Base-by-base conservation (phyloP, 2,329 filamentous ascomycete species). In the Teratosphaeria viscida region DNA sequence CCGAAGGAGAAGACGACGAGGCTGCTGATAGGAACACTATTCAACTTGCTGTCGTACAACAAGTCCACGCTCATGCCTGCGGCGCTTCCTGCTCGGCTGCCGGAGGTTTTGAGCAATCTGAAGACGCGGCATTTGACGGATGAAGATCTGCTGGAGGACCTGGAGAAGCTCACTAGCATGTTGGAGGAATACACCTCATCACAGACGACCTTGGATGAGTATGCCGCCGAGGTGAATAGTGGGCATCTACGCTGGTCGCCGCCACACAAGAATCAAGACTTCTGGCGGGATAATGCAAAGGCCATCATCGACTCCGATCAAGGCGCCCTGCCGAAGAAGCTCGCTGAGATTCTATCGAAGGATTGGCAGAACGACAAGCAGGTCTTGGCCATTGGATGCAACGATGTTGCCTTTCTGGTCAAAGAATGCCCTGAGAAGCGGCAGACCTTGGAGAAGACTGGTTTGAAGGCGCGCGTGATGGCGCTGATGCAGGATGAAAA, bases 1-100 rank as follows among this genome's bases (percentile, higher is more conserved):
- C 92, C 92, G 53, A 99, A 99, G 75, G 94, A 97, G 74, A 99
- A 99, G 81, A 97, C 92, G 1, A 97, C 92, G 0, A 86, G 94
- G 34, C 82, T 99, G 58, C 84, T 96, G 54, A 82, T 97, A 53
- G 91, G 91, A 10, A 96, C 92, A 7, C 82, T 99, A 49, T 83
- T 88, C 72, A 97, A 96, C 75, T 85, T 99, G 53, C 84, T 96
- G 43, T 90, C 79, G 74, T 83, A 77, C 78, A 88, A 82, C 81
- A 88, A 72, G 76, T 86, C 73, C 37, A 81, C 78, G 26, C 78
- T 87, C 54, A 85, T 97, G 59, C 92, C 92, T 7, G 87, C 88
- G 2, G 92, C 94, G 1, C 87, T 94, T 26, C 87, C 96, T 61
- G 90, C 90, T 56, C 87, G 90, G 61, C 84, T 97, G 37, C 92